These are phyloP conservation scores for Diaporthe caulivora DNA, from an alignment of 2,329 filamentous ascomycete genomes.

Conservation along the genomic window DNA sequence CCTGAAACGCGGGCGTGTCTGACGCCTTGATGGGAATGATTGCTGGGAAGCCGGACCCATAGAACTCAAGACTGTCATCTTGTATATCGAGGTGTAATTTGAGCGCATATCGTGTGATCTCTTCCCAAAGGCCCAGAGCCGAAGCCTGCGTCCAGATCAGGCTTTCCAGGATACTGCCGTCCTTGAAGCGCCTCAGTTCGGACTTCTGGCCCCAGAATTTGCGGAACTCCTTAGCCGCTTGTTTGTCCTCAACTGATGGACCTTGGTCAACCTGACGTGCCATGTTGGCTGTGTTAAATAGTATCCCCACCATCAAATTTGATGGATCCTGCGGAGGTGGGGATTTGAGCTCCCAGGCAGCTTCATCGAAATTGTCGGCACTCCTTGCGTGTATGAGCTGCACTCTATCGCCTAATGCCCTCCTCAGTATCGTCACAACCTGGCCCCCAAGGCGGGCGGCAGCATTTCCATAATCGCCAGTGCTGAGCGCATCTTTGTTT, in stretches of 20 bases:
- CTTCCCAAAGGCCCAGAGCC: slow-evolving; percentile 77
- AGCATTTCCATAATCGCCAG: slow-evolving; percentile 55
- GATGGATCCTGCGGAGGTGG: slow-evolving; percentile 46
- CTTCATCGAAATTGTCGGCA: not conserved
- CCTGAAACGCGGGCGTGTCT: slow-evolving; percentile 73
- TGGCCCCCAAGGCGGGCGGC: slow-evolving; percentile 64
- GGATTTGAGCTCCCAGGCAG: slow-evolving; percentile 64
- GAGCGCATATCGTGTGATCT: slow-evolving; percentile 82
- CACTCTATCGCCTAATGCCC: slow-evolving; percentile 81
- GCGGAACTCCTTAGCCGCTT: slow-evolving; percentile 83
- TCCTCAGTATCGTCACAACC: slow-evolving; percentile 74
- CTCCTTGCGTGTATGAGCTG: slow-evolving; percentile 71
- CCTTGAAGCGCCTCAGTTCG: slow-evolving; percentile 93
- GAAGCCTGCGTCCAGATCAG: slow-evolving; percentile 82
- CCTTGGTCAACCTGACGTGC: slow-evolving; percentile 87
- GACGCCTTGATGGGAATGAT: slow-evolving; percentile 60
- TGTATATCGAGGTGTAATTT: slow-evolving; percentile 75
- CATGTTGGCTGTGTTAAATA: slow-evolving; percentile 80
- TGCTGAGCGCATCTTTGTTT: slow-evolving; percentile 38
- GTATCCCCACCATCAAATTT: slow-evolving; percentile 72
- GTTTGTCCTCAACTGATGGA: slow-evolving; percentile 86
- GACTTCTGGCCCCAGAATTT: slow-evolving; percentile 96
- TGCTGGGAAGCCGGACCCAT: slow-evolving; percentile 64
- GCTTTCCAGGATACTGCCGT: slow-evolving; percentile 93
- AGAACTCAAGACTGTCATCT: slow-evolving; percentile 64